Conservation (phyloP, 352 stramenopile genomes). For the Pythium rishiriense region DNA sequence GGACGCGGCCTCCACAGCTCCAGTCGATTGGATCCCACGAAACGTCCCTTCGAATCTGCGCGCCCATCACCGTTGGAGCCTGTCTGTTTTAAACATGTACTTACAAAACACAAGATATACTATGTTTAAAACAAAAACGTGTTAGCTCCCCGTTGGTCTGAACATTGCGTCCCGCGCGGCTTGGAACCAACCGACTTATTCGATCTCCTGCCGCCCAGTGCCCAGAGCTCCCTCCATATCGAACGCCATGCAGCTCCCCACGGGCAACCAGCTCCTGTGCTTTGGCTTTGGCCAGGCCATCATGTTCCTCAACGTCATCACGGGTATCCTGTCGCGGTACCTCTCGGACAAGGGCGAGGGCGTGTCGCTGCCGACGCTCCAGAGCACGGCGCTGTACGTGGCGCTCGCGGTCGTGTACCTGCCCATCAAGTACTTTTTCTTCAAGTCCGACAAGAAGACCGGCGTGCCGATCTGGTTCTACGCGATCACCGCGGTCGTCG, state of each 20-base stretch:
- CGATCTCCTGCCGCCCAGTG: not conserved
- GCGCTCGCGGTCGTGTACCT: constrained; percentile 52
- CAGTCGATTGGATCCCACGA: not conserved
- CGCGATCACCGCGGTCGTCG: constrained; percentile 50
- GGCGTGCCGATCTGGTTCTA: constrained; percentile 62
- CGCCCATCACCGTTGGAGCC: not conserved
- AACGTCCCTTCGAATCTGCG: not conserved
- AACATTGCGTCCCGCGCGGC: not conserved
- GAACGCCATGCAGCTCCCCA: constrained; percentile 7
- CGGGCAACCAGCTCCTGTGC: constrained; percentile 44
- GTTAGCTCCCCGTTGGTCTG: constrained; percentile 9
- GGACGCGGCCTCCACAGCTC: not conserved
- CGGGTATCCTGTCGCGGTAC: constrained; percentile 62
- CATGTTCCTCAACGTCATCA: constrained; percentile 61
- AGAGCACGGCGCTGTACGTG: constrained; percentile 62
- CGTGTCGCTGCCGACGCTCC: constrained; percentile 56
- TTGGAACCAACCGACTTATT: constrained; percentile 2
- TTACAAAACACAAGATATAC: not conserved
- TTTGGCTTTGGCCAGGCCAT: constrained; percentile 72
- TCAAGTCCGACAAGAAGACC: constrained; percentile 28
- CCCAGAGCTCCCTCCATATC: too few species aligned
- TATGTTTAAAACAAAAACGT: constrained; percentile 1
- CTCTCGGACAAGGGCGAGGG: constrained; percentile 38
- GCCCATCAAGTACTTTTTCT: constrained; percentile 39
- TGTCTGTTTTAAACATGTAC: not conserved